Base-by-base conservation (phyloP, 345 rosid genomes). In the Limnanthes douglasii region DNA sequence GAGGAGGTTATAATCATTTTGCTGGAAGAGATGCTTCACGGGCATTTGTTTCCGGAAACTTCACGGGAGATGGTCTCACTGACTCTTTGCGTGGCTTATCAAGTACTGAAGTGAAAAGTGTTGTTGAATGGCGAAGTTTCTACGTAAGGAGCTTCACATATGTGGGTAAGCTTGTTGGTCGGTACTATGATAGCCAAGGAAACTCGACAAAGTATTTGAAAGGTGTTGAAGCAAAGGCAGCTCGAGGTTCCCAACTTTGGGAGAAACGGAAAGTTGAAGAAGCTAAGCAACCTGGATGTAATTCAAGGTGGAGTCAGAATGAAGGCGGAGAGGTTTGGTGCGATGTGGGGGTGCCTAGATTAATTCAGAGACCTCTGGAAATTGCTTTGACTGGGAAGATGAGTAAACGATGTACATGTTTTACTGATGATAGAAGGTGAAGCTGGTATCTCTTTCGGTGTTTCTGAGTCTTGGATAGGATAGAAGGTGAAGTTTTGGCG, bases 261-360 rank as follows among this genome's bases (percentile, higher is more conserved):
- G 92, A 80, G 63, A 72, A 80, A 58, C 98, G 84, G 50, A 84
- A 80, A 68, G 43, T 25, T 5, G 93, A 84, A 60, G 98, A 90
- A 67, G 94, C 92, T 26, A 90, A 84, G 54, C 95, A 64, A 49
- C 65, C 70, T 12, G 58, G 69, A 55, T 80, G 95, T 85, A 80
- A 70, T 64, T 90, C 95, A 34, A 69, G 78, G 54, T 84, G 95
- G 98, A 90, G 92, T 51, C 92, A 84, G 58, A 70, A 52, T 17
- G 86, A 80, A 49, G 92, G 95, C 9, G 95, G 98, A 42, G 70
- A 80, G 92, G 98, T 90, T 2, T 84, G 98, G 92, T 90, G 98
- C 16, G 95, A 90, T 20, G 67, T 41, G 43, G 94, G 95, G 24
- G 69, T 63, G 43, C 95, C 94, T 4, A 77, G 92, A 65, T 46